These are phyloP conservation scores for Allantophomopsis lycopodina DNA, from an alignment of 2,329 filamentous ascomycete genomes.

Conservation along the genomic window DNA sequence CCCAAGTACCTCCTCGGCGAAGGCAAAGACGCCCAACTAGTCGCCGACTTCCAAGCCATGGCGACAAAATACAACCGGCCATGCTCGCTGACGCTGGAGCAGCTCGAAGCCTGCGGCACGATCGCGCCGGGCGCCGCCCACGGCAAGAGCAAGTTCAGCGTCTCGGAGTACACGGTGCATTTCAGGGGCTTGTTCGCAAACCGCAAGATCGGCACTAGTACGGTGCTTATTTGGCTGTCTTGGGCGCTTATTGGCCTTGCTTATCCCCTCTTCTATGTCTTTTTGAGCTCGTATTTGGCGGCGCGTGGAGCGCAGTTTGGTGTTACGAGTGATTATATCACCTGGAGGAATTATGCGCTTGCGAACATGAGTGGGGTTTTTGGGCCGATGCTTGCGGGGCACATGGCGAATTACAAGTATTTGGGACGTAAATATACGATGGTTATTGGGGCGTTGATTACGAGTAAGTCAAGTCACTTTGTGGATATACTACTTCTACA, in stretches of 20 bases:
- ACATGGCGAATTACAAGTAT: conserved; percentile 42
- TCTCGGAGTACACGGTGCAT: conserved; percentile 28
- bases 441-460: conserved; percentile 50
- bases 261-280: conserved; percentile 66
- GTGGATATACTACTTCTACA: too few relatives aligned
- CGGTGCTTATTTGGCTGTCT: conserved; percentile 50
- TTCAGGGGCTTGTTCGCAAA: conserved; percentile 51
- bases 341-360: conserved; percentile 62
- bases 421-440: conserved; percentile 53
- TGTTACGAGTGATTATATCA: conserved; percentile 35
- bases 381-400: conserved; percentile 55
- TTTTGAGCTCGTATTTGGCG: conserved; percentile 49
- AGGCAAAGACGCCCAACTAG: conserved; percentile 33
- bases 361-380: conserved; percentile 54
- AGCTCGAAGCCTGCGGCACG: conserved; percentile 27
- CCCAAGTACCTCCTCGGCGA: conserved; percentile 38
- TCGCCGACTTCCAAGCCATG: conserved; percentile 30
- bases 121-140: conserved; percentile 4
- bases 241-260: conserved; percentile 60
- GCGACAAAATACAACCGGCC: conserved; percentile 34
- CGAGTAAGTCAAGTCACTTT: conserved; percentile 19
- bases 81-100: conserved; percentile 32
- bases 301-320: conserved; percentile 43
- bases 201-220: conserved; percentile 43
- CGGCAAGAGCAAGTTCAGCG: conserved; percentile 14